phyloP scores from a whole-genome alignment of 108 stramenopile genomes.

The Mayamaea pseudoterrestris region DNA sequence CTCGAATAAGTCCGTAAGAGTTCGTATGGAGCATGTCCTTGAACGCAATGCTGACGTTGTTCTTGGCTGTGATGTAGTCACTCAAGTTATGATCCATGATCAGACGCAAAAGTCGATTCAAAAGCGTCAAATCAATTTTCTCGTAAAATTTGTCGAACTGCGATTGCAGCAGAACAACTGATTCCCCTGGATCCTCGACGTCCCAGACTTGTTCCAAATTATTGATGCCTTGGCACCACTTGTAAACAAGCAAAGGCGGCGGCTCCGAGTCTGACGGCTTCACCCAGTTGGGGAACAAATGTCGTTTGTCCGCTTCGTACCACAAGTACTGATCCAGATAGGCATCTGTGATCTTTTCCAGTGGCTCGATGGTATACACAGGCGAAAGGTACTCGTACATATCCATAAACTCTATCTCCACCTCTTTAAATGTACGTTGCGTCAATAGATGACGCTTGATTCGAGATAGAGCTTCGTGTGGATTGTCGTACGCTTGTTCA shows the following conservation, averaged over 20 bases:
- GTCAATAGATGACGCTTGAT: constrained; percentile 98
- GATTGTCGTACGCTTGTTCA: constrained; percentile 99
- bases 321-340: constrained; percentile 99
- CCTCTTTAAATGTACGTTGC: constrained; percentile 99
- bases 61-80: constrained; percentile 99
- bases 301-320: constrained; percentile 99
- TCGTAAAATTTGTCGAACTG: constrained; percentile 97
- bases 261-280: constrained; percentile 98
- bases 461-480: constrained; percentile 95
- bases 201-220: constrained; percentile 97
- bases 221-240: constrained; percentile 99
- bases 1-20: constrained; percentile 94
- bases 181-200: constrained; percentile 84
- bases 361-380: constrained; percentile 94
- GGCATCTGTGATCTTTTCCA: constrained; percentile 99
- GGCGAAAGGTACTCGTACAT: constrained; percentile 96
- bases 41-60: constrained; percentile 90
- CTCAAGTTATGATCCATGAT: constrained; percentile 99
- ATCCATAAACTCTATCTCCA: constrained; percentile 98
- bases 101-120: constrained; percentile 93
- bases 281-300: constrained; percentile 93
- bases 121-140: constrained; percentile 94
- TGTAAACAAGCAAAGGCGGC: constrained; percentile 97
- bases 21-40: constrained; percentile 99
- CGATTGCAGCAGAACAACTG: constrained; percentile 93